Evolutionary conservation across 441 rosid genomes (phyloP).

Genomic region (Capsella rubella): DNA sequence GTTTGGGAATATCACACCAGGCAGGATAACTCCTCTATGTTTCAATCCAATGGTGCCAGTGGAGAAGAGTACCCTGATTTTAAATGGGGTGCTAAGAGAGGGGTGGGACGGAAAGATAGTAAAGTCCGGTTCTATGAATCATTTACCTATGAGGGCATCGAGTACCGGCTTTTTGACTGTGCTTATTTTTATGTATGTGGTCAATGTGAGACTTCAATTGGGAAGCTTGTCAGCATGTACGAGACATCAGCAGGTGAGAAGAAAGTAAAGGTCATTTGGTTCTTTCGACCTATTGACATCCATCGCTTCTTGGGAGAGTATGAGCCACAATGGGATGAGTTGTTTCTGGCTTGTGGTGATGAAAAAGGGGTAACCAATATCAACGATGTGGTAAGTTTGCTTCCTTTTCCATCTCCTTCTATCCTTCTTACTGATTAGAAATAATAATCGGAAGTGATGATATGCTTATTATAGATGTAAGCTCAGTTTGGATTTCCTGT

Average conservation of each 20-base stretch:
- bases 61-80: slow-evolving; percentile 31
- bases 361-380: slow-evolving; percentile 51
- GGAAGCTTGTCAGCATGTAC: slow-evolving; percentile 57
- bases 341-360: slow-evolving; percentile 66
- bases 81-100: slow-evolving; percentile 55
- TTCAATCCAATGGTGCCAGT: slow-evolving; percentile 18
- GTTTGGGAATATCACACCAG: slow-evolving; percentile 13
- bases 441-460: not conserved
- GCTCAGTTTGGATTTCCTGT: slow-evolving; percentile 2
- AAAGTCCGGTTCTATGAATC: slow-evolving; percentile 50
- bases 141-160: slow-evolving; percentile 48
- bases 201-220: slow-evolving; percentile 50
- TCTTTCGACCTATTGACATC: slow-evolving; percentile 60
- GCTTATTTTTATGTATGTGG: slow-evolving; percentile 41
- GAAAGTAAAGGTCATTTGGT: slow-evolving; percentile 63
- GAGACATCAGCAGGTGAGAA: slow-evolving; percentile 52
- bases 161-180: slow-evolving; percentile 58
- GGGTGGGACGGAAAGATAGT: slow-evolving; percentile 37
- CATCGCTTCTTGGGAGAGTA: slow-evolving; percentile 51
- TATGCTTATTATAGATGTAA: slow-evolving; percentile 9
- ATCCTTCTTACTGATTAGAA: slow-evolving; percentile 5
- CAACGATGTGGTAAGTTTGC: slow-evolving; percentile 53
- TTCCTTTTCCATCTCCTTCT: slow-evolving; percentile 2
- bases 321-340: slow-evolving; percentile 60
- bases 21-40: slow-evolving; percentile 35